Base-by-base conservation (phyloP, 225 moss, liverwort and hornwort species). In the Neckera pumila region DNA sequence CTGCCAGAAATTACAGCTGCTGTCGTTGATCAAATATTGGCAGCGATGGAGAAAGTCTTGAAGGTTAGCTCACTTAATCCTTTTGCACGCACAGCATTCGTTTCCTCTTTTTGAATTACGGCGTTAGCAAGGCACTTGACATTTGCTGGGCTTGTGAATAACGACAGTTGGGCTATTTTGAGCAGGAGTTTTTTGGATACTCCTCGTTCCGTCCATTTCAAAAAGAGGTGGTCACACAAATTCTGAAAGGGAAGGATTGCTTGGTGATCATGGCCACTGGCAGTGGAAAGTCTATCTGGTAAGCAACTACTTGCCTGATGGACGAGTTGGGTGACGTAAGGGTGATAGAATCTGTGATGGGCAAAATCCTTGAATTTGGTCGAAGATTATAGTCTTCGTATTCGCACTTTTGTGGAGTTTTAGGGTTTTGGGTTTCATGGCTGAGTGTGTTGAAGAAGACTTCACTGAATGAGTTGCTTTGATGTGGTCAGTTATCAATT, bases 191-290 rank as follows among this genome's bases (percentile, higher is more conserved):
- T 76, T 97, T 97, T 65, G 95, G 98, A 12, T 94, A 95, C 91
- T 89, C 91, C 38, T 76, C 88, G 71, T 97, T 97, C 88, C 95
- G 94, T n/a, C 98, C 97, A 9, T 93, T 93, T 84, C 96, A 98
- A 64, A 96, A 95, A 86, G 96, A 98, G 34, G 92, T 98, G 6
- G 91, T 97, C 64, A 84, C 93, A 33, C 87, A 95, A 84, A 96
- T 98, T 79, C 70, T 96, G 87, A 91, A 92, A 87, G 97, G 98
- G 38, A 93, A 90, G 84, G 98, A 98, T 82, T 98, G 98, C 87
- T 92, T 98, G 92, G 97, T 98, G 60, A 95, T 97, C 58, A 97
- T 98, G 98, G 98, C 98, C 34, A 98, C 97, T 30, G 96, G 97
- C 71, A 95, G 97, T 83, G 97, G 97, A 51, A 97, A 98, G 87